A percentile compares a stretch with the other conserved stretches of the same genome.
These are phyloP conservation scores for Pythium vanterpoolii DNA, from an alignment of 352 stramenopile species.

Conservation along the genomic window DNA sequence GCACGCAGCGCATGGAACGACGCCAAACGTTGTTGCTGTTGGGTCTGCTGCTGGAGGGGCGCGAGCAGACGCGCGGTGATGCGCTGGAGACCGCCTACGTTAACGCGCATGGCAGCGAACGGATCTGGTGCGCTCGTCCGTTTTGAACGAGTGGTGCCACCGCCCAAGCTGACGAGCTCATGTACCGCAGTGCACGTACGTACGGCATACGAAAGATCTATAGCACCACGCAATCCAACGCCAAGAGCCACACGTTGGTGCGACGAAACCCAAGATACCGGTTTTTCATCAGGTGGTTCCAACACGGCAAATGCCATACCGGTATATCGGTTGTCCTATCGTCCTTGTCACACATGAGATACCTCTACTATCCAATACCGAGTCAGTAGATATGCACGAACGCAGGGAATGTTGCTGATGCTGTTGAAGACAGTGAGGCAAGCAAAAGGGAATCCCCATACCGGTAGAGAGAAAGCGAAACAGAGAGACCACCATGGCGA, in stretches of 20 bases:
- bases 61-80: neutral
- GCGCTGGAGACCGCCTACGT: slow-evolving; percentile 11
- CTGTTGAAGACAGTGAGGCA: slow-evolving; percentile 7
- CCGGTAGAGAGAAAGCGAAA: neutral
- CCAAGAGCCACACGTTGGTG: slow-evolving; percentile 12
- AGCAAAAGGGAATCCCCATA: neutral
- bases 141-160: slow-evolving; percentile 29
- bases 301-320: too few species aligned
- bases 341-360: neutral
- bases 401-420: neutral
- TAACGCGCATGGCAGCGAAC: slow-evolving; percentile 19
- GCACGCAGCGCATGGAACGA: slow-evolving; percentile 23
- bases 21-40: slow-evolving; percentile 3
- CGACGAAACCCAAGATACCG: neutral
- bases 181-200: too few species aligned
- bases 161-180: neutral
- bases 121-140: slow-evolving; percentile 18
- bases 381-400: neutral
- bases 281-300: neutral
- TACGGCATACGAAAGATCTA: slow-evolving; percentile 6
- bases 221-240: neutral
- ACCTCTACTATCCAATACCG: neutral
- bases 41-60: neutral
- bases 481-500: neutral
- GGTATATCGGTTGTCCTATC: neutral